Evolutionary conservation across 192 early-diverging fungal species (phyloP).

Genomic region (Chytriomyces sp.): DNA sequence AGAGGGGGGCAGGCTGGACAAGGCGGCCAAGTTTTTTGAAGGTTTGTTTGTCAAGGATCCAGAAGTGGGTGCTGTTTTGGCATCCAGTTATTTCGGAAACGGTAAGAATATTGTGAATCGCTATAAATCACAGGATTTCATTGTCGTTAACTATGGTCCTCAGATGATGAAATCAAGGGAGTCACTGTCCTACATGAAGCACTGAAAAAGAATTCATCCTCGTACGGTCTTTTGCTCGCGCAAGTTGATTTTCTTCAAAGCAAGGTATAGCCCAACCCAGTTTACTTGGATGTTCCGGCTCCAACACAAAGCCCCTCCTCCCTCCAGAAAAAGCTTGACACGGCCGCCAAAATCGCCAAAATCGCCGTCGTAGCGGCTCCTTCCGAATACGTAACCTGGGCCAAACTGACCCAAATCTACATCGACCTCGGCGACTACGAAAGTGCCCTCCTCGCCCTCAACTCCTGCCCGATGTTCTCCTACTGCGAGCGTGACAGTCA

Average conservation of each 20-base stretch:
- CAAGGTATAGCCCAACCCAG: slow-evolving; percentile 57
- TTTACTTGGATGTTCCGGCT: background rate
- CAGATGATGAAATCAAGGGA: slow-evolving; percentile 92
- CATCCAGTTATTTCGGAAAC: slow-evolving; percentile 65
- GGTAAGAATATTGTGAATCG: slow-evolving; percentile 46
- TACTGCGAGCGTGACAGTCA: slow-evolving; percentile 81
- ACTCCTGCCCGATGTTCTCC: slow-evolving; percentile 99
- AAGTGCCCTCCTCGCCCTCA: slow-evolving; percentile 91
- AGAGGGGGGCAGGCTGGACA: slow-evolving; percentile 76
- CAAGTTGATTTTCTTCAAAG: slow-evolving; percentile 86
- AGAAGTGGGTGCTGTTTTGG: slow-evolving; percentile 87
- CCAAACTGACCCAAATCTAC: slow-evolving; percentile 91
- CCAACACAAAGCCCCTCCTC: background rate
- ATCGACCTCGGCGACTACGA: slow-evolving; percentile 84
- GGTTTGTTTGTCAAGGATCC: slow-evolving; percentile 77
- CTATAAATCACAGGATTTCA: no score
- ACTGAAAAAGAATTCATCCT: slow-evolving; percentile 73
- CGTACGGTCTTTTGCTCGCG: slow-evolving; percentile 82
- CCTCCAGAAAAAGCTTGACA: slow-evolving; percentile 68
- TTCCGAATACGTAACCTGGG: slow-evolving; percentile 94
- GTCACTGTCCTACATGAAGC: slow-evolving; percentile 86
- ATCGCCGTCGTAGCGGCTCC: slow-evolving; percentile 93
- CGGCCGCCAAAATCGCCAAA: slow-evolving; percentile 85
- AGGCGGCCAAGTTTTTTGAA: slow-evolving; percentile 83
- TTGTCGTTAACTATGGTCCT: no score